Evolutionary conservation across 2,329 filamentous ascomycete genomes (phyloP).

Genomic region (Pyricularia sp.): DNA sequence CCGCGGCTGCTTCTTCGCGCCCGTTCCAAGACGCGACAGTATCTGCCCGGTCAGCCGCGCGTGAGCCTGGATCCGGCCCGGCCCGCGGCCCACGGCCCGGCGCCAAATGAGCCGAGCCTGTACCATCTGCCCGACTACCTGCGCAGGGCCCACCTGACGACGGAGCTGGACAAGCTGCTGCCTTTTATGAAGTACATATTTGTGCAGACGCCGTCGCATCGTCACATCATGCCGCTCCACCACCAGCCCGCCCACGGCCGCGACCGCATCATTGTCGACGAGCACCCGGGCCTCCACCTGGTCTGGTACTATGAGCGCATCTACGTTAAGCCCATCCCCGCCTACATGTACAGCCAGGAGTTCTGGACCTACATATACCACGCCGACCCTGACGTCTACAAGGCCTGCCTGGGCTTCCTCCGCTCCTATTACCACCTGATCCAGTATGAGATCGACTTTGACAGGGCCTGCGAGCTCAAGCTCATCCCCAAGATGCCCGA

Average conservation of each 20-base stretch:
- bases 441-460: constrained; percentile 23
- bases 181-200: constrained; percentile 19
- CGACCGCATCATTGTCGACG: constrained; percentile 24
- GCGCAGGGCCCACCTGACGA: constrained; percentile 12
- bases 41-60: constrained; percentile 17
- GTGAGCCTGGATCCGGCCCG: constrained; percentile 10
- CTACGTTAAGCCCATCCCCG: constrained; percentile 32
- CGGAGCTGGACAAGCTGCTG: constrained; percentile 12
- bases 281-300: constrained; percentile 29
- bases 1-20: not conserved
- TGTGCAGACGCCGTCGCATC: constrained; percentile 13
- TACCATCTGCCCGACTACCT: constrained; percentile 12
- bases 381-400: constrained; percentile 11
- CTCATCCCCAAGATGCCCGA: constrained; percentile 18
- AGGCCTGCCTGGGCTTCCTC: constrained; percentile 23
- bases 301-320: constrained; percentile 29
- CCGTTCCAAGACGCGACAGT: constrained; percentile 4
- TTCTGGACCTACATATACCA: constrained; percentile 23
- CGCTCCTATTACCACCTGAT: constrained; percentile 25
- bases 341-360: constrained; percentile 21
- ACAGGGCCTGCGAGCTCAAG: constrained; percentile 17
- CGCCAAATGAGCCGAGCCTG: constrained; percentile 3
- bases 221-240: constrained; percentile 25
- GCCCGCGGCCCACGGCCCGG: not conserved
- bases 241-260: constrained; percentile 26